Conservation (phyloP, 148 eudicot species). For the Polygonum maritimum region DNA sequence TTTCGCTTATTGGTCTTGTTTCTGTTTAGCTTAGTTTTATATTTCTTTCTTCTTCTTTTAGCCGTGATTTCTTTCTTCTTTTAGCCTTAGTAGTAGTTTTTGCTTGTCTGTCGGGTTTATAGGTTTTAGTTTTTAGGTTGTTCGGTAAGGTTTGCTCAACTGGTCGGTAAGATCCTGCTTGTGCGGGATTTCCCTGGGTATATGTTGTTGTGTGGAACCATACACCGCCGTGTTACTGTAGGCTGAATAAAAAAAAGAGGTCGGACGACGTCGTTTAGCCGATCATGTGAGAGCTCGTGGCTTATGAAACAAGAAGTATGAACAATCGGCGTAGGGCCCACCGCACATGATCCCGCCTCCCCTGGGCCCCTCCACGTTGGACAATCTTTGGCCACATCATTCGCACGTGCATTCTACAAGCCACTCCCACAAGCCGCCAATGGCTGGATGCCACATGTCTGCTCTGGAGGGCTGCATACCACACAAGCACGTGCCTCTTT, state of each 20-base stretch:
- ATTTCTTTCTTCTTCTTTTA: too few species aligned
- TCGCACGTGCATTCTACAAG: not conserved
- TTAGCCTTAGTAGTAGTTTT: too few species aligned
- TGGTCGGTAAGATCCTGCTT: too few species aligned
- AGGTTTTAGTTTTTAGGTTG: too few species aligned
- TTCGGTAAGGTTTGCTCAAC: too few species aligned
- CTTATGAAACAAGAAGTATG: not conserved
- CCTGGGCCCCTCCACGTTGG: not conserved
- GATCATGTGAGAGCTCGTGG: slow-evolving; percentile 7
- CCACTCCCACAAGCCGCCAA: not conserved
- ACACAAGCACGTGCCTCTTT: not conserved
- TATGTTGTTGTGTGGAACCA: not conserved
- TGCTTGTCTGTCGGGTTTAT: too few species aligned
- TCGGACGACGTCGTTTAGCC: not conserved
- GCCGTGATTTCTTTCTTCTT: too few species aligned
- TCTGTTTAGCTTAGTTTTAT: too few species aligned
- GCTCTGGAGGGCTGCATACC: not conserved
- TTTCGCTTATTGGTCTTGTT: too few species aligned
- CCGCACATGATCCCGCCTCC: not conserved
- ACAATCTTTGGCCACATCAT: not conserved
- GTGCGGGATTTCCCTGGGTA: too few species aligned
- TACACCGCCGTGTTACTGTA: not conserved
- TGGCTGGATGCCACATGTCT: not conserved
- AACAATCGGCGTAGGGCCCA: not conserved
- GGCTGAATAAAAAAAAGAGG: not conserved